Percentiles rank a stretch among this genome's conserved stretches.
Evolutionary conservation across 1,284 basidiomycete species (phyloP).

Genomic region (Anthracocystis walkeri): DNA sequence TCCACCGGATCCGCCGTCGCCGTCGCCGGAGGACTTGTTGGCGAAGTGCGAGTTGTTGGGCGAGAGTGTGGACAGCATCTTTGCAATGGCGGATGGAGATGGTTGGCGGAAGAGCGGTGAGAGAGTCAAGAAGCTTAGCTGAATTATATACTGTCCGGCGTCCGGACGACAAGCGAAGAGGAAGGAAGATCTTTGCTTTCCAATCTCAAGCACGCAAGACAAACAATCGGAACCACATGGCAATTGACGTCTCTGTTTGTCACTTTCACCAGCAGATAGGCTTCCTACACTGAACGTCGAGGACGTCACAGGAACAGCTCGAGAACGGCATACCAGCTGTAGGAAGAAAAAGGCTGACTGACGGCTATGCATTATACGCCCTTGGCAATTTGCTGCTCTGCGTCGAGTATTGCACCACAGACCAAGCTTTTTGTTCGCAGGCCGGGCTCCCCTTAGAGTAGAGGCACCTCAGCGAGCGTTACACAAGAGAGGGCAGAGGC

Average conservation of each 20-base stretch:
- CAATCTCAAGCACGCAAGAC: slow-evolving; percentile 2
- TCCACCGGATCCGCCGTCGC: slow-evolving; percentile 35
- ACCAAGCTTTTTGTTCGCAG: neutral
- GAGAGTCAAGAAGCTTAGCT: neutral
- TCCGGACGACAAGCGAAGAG: neutral
- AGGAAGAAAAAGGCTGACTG: neutral
- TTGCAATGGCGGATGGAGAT: neutral
- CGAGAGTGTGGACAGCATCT: slow-evolving; percentile 40
- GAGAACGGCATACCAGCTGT: neutral
- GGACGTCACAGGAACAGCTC: slow-evolving; percentile 4
- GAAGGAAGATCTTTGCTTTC: neutral
- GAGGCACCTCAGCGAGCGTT: neutral
- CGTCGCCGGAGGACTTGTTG: slow-evolving; percentile 16
- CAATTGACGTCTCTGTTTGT: neutral
- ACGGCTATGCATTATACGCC: neutral
- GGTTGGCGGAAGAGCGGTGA: neutral
- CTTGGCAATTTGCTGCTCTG: neutral
- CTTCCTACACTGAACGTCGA: neutral
- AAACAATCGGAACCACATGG: slow-evolving; percentile 1
- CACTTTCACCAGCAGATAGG: neutral
- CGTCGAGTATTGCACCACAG: slow-evolving; percentile 1
- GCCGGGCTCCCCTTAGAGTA: neutral
- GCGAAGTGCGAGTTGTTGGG: slow-evolving; percentile 27
- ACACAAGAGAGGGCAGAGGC: neutral
- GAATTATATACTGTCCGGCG: slow-evolving; percentile 1